Evolutionary conservation across 2,329 filamentous ascomycete species (phyloP), one percentile per base, ranked within the genome.

Genomic region (Seiridium unicorne): DNA sequence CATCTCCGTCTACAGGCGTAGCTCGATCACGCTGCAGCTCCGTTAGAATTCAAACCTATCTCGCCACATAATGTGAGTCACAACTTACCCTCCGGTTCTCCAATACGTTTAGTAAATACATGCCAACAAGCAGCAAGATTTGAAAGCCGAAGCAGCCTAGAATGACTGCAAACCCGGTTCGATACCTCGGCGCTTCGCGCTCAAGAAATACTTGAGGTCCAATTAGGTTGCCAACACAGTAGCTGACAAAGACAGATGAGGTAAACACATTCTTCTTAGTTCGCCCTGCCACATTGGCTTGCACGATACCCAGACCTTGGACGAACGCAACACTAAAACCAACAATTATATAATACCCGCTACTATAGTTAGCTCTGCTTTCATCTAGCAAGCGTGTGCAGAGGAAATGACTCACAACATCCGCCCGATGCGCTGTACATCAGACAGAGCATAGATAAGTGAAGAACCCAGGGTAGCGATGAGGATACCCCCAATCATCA

Each of bases 241-340:
- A 55, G 35, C 53, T 55, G 42, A 55, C 53, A 18, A 55, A 55
- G 7, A 55, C 53, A 34, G 53, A n/a, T 5, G 53, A 55, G 9
- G 53, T 55, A 13, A 55, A 55, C n/a, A 55, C 53, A 34, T 55
- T 55, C 36, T 55, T 55, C 38, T 55, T 55, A 11, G 36, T 55
- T 34, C 53, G 36, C 4, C 53, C 53, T 10, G 53, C 53, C 9
- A 55, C 53, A 32, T 55, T 55, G 38, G 53, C 53, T 18, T 55
- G 53, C 31, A 55, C 18, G 26, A 55, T 26, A 11, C 53, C 38
- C 11, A 55, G 32, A n/a, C 53, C 53, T 18, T 44, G 53, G 38
- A 55, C 53, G 18, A 55, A 55, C 1, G 53, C 53, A 2, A 46
- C 53, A n/a, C 53, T 55, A 9, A 55, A 55, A 8, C 53, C 53